Evolutionary conservation across 306 rosid species (phyloP).

Genomic region (Bauhinia variegata): DNA sequence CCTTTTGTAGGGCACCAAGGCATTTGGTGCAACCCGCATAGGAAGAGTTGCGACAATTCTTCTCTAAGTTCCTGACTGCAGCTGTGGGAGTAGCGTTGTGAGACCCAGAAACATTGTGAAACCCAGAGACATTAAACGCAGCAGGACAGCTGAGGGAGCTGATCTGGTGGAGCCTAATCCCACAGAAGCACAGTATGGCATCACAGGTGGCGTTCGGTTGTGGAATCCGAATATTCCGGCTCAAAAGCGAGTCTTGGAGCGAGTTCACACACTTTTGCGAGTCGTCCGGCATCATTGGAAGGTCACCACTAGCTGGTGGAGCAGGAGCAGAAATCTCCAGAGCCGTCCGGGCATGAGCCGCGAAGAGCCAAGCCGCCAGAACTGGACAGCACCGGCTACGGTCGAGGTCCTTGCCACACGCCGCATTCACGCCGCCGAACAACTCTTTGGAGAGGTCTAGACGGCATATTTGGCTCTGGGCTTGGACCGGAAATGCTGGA

Average conservation of each 20-base stretch:
- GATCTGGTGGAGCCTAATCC: constrained; percentile 88
- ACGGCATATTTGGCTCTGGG: constrained; percentile 61
- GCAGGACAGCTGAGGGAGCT: constrained; percentile 79
- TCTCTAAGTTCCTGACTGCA: constrained; percentile 56
- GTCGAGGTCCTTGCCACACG: constrained; percentile 88
- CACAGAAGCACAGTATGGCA: constrained; percentile 91
- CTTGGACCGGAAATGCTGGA: constrained; percentile 83
- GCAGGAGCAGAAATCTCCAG: constrained; percentile 58
- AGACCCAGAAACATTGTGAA: constrained; percentile 26
- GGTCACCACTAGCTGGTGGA: constrained; percentile 48
- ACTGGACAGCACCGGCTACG: constrained; percentile 97
- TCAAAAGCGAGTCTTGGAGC: constrained; percentile 67
- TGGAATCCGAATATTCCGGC: constrained; percentile 72
- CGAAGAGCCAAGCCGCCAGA: constrained; percentile 94
- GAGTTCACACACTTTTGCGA: constrained; percentile 94
- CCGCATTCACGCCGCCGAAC: constrained; percentile 91
- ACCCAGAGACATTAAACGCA: constrained; percentile 68
- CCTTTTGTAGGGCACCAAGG: constrained; percentile 83
- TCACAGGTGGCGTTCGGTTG: constrained; percentile 92
- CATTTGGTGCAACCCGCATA: constrained; percentile 90
- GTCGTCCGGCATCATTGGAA: constrained; percentile 96
- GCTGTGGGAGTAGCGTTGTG: constrained; percentile 68
- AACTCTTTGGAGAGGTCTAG: constrained; percentile 92
- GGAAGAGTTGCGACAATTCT: constrained; percentile 71
- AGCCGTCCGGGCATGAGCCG: constrained; percentile 89